Base-by-base conservation (phyloP, 1,284 basidiomycete species). In the Pholiota adiposa region DNA sequence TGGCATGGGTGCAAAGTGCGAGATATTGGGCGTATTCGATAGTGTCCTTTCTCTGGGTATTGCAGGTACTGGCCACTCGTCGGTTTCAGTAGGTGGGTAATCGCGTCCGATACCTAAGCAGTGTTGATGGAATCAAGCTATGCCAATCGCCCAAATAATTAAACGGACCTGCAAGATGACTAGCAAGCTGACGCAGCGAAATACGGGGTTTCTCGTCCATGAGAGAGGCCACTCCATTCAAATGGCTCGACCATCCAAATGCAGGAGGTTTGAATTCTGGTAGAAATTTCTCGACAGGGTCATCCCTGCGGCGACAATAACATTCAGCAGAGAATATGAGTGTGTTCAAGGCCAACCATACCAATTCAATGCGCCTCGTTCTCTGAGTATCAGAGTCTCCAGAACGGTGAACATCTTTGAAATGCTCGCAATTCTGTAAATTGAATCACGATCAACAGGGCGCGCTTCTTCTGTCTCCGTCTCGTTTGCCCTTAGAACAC, bases 351-450 rank as follows among this genome's bases (percentile, higher is more conserved):
- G 51, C 16, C 18, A 18, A 25, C 5, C 65, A 38, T 61, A 83
- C 81, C 79, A 77, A 36, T 67, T 74, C 46, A 84, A 62, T 0
- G 69, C 65, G 5, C 80, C 81, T 43, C 70, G 71, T 64, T 83
- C 76, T 29, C 77, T 73, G 21, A 84, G 70, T 19, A 83, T 75
- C 38, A 80, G 65, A 2, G 78, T 79, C 62, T 84, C 79, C 5
- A 82, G 63, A 0, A 75, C 73, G 3, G 77, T 75, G 63, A 83
- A 82, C 60, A 83, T 68, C 65, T 84, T 84, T 4, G 79, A 77
- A 56, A 82, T 75, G 51, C 78, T 81, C 1, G 80, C 81, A 23
- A 83, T 69, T 29, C 83, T 74, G 62, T 83, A 83, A 57, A 79
- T 73, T 0, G 82, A 77, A 65, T 83, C 63, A 34, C 74, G 72